Conservation (phyloP, 2,329 filamentous ascomycete species). For the Botrytis paeoniae region DNA sequence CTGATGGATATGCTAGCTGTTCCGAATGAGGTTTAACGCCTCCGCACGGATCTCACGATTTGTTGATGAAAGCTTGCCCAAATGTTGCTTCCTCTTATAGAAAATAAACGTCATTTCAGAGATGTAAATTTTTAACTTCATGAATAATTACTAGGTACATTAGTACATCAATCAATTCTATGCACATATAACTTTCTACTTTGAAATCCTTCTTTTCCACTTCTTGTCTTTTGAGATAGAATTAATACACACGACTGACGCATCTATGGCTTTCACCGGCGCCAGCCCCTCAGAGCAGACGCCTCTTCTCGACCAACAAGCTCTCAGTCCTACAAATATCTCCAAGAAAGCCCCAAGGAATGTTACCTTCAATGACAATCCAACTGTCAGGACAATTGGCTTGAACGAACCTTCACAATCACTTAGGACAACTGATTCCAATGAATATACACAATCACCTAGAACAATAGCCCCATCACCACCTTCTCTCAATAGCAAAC, state of each 20-base stretch:
- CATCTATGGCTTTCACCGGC: constrained; percentile 15
- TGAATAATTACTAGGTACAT: background rate
- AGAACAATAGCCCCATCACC: constrained; percentile 35
- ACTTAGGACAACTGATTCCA: constrained; percentile 53
- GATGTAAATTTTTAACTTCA: constrained; percentile 4
- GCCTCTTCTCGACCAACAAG: constrained; percentile 8
- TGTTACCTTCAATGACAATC: constrained; percentile 75
- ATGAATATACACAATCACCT: background rate
- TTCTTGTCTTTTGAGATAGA: background rate
- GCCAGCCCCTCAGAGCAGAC: constrained; percentile 15
- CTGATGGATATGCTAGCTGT: background rate
- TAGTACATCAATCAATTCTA: background rate
- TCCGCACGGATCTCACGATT: constrained; percentile 2
- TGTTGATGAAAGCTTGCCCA: constrained; percentile 10
- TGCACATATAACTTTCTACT: background rate
- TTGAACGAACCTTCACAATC: constrained; percentile 19
- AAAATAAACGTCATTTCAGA: constrained; percentile 19
- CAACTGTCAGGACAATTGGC: constrained; percentile 59
- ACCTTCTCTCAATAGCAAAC: constrained; percentile 79
- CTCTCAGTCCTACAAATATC: constrained; percentile 9
- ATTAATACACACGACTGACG: background rate
- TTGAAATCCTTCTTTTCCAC: background rate
- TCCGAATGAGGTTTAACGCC: background rate
- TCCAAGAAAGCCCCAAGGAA: constrained; percentile 43
- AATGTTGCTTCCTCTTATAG: background rate